These are phyloP conservation scores for Suillus ampliporus DNA, from an alignment of 768 basidiomycete genomes.

Conservation along the genomic window DNA sequence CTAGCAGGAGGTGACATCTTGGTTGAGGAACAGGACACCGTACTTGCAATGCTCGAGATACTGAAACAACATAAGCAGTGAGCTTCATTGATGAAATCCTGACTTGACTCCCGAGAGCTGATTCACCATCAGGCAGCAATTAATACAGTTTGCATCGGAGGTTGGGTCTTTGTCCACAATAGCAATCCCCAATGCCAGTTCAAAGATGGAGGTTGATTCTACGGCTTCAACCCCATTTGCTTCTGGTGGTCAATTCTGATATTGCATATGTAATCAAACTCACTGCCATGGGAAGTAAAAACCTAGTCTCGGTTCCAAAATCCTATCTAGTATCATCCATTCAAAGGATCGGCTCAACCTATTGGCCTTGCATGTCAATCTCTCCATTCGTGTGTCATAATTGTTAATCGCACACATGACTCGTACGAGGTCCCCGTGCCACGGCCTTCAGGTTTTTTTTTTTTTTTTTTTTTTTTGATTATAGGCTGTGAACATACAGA, in stretches of 20 bases:
- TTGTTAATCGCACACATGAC: too few relatives aligned
- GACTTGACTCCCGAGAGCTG: background rate
- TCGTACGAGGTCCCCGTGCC: too few relatives aligned
- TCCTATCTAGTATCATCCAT: too few relatives aligned
- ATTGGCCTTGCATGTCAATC: too few relatives aligned
- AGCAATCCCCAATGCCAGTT: slow-evolving; percentile 30
- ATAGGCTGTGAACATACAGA: too few relatives aligned
- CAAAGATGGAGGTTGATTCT: slow-evolving; percentile 74
- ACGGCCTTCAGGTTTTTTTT: too few relatives aligned
- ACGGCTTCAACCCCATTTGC: slow-evolving; percentile 71
- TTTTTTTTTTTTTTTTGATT: too few relatives aligned
- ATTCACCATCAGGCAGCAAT: slow-evolving; percentile 50
- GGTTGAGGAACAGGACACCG: slow-evolving; percentile 70
- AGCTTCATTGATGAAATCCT: slow-evolving; percentile 20
- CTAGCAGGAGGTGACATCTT: slow-evolving; percentile 78
- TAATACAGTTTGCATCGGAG: slow-evolving; percentile 55
- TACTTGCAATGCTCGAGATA: slow-evolving; percentile 70
- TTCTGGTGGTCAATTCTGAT: slow-evolving; percentile 19
- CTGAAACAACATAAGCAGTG: slow-evolving; percentile 70
- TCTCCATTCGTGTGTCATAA: too few relatives aligned
- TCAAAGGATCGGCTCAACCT: too few relatives aligned
- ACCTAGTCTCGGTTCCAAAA: too few relatives aligned
- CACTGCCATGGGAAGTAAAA: too few relatives aligned
- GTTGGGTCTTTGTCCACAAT: slow-evolving; percentile 41
- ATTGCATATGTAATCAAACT: too few relatives aligned